phyloP scores from a whole-genome alignment of 2,329 filamentous ascomycete genomes.

The Rutstroemia sp. region DNA sequence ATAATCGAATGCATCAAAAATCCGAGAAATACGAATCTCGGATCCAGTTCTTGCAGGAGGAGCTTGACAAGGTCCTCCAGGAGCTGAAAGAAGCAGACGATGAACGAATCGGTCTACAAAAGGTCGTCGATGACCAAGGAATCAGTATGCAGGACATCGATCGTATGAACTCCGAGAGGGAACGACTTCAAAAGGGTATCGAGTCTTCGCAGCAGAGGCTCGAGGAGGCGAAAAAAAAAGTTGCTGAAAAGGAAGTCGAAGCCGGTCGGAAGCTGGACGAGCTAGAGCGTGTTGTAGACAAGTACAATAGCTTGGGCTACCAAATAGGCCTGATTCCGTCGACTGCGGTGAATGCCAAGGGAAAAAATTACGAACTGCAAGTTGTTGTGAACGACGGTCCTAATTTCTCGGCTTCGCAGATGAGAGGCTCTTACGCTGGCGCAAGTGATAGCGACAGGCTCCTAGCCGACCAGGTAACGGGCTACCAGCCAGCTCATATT shows the following conservation, averaged over 20 bases:
- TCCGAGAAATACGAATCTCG: slow-evolving; percentile 83
- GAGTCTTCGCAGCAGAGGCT: slow-evolving; percentile 68
- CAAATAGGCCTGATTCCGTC: slow-evolving; percentile 85
- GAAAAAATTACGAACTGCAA: slow-evolving; percentile 74
- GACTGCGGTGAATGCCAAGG: slow-evolving; percentile 78
- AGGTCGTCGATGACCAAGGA: slow-evolving; percentile 82
- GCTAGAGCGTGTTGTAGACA: slow-evolving; percentile 81
- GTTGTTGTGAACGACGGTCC: slow-evolving; percentile 73
- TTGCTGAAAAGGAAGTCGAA: slow-evolving; percentile 81
- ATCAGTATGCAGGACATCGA: slow-evolving; percentile 98
- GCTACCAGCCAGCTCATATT: slow-evolving; percentile 84
- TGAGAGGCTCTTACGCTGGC: slow-evolving; percentile 30
- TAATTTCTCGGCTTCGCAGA: slow-evolving; percentile 63
- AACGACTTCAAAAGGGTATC: slow-evolving; percentile 83
- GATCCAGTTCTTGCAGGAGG: slow-evolving; percentile 75
- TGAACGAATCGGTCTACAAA: slow-evolving; percentile 72
- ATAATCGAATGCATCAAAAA: slow-evolving; percentile 72
- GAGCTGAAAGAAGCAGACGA: slow-evolving; percentile 76
- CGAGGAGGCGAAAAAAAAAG: slow-evolving; percentile 77
- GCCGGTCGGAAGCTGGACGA: slow-evolving; percentile 82
- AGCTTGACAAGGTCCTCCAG: slow-evolving; percentile 68
- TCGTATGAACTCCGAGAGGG: slow-evolving; percentile 93
- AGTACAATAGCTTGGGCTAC: slow-evolving; percentile 91
- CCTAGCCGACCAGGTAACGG: slow-evolving; percentile 71
- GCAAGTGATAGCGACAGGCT: slow-evolving; percentile 61